These are phyloP conservation scores for Eleusine coracana DNA, from an alignment of 176 grass and related monocot genomes.

Conservation along the genomic window DNA sequence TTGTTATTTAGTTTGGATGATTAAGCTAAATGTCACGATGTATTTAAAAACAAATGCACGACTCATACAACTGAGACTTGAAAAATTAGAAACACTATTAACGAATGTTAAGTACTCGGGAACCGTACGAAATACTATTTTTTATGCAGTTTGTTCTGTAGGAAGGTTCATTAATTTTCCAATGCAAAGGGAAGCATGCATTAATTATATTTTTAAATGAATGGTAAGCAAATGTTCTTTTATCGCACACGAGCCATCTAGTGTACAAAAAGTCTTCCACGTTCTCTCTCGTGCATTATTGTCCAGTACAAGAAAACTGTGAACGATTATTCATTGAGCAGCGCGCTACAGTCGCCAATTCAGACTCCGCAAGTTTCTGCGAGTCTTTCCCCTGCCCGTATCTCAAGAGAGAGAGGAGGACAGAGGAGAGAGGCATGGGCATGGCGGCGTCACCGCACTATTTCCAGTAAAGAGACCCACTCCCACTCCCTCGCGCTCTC, in stretches of 20 bases:
- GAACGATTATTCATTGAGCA: background rate
- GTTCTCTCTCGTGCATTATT: slow-evolving; percentile 31
- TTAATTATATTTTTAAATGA: background rate
- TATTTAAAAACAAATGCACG: too few relatives aligned
- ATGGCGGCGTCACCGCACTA: slow-evolving; percentile 34
- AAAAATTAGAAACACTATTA: too few relatives aligned
- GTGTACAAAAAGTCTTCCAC: background rate
- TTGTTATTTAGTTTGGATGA: too few relatives aligned
- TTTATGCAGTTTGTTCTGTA: too few relatives aligned
- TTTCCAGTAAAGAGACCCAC: slow-evolving; percentile 44
- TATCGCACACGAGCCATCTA: background rate
- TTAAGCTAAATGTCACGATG: too few relatives aligned
- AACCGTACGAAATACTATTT: too few relatives aligned
- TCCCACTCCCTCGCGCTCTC: background rate
- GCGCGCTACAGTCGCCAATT: background rate
- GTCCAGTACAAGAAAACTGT: background rate
- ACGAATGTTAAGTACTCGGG: too few relatives aligned
- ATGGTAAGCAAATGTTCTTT: background rate
- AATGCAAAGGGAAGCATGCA: background rate
- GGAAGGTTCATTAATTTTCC: background rate
- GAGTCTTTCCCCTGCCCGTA: slow-evolving; percentile 10
- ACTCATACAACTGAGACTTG: too few relatives aligned
- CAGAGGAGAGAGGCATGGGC: slow-evolving; percentile 13
- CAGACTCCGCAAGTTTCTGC: background rate
- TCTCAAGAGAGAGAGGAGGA: slow-evolving; percentile 16